These are phyloP conservation scores for Saturnispora diversa DNA, from an alignment of 805 yeast species.

Conservation along the genomic window DNA sequence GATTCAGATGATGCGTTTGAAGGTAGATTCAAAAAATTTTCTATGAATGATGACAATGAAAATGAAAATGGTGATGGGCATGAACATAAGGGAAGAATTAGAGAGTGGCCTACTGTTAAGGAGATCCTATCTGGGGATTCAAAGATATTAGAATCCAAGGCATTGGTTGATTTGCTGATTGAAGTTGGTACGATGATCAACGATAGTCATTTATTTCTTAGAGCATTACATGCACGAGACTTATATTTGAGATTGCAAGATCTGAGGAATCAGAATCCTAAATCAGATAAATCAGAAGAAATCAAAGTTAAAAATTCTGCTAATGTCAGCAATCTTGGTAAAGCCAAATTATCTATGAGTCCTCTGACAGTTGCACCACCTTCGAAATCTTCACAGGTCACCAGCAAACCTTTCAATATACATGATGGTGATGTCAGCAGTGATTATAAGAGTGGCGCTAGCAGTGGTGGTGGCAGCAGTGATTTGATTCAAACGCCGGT, in stretches of 20 bases:
- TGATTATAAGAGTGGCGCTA: too few relatives aligned
- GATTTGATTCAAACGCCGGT: too few relatives aligned
- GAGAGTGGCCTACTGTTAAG: slow-evolving; percentile 45
- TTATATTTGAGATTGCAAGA: slow-evolving; percentile 25
- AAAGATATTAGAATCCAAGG: slow-evolving; percentile 38
- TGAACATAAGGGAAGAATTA: slow-evolving; percentile 7
- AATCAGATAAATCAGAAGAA: too few relatives aligned
- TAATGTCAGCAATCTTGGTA: too few relatives aligned
- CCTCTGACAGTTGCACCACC: too few relatives aligned
- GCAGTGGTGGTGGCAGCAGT: neutral
- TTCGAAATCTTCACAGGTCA: neutral
- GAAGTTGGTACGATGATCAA: slow-evolving; percentile 55
- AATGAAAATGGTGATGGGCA: neutral
- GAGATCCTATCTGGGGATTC: slow-evolving; percentile 44
- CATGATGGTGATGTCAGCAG: too few relatives aligned
- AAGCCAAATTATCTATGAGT: too few relatives aligned
- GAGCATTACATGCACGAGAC: slow-evolving; percentile 47
- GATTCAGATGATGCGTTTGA: slow-evolving; percentile 7
- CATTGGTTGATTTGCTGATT: slow-evolving; percentile 48
- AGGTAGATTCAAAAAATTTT: slow-evolving; percentile 6
- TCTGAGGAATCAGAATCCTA: neutral
- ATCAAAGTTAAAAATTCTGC: too few relatives aligned
- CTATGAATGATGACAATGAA: neutral
- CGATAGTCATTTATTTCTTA: slow-evolving; percentile 55
- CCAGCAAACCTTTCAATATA: too few relatives aligned